Base-by-base conservation (phyloP, 768 basidiomycete genomes). In the Lactifluus subvellereus region DNA sequence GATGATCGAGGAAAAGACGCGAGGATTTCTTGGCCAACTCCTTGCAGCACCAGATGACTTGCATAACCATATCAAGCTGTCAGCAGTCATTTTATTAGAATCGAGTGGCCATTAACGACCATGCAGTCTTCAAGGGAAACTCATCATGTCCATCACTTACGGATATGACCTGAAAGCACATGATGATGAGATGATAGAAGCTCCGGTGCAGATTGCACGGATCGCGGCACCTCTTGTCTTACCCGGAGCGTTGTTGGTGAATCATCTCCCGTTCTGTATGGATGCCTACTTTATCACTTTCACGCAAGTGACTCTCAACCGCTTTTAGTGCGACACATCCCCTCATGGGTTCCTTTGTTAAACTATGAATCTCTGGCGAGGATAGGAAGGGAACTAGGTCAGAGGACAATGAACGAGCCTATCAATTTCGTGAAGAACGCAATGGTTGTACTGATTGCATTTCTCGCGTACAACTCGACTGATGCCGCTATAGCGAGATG, bases 211-310 rank as follows among this genome's bases (percentile, higher is more conserved):
- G 13, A 16, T 2, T 6, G 0, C 7, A 1, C 18, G 53, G 16
- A 1, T 61, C 1, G 1, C 38, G n/a, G 10, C 42, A 7, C 33
- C 0, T 2, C 8, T 53, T 7, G 1, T 40, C 13, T 4, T 59
- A 6, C 66, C 66, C n/a, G 61, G 60, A 5, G 40, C 60, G 9
- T 18, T 40, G 9, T 11, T 65, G 4, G 54, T 57, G 2, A 62
- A 66, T 33, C 22, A 51, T 16, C 18, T 66, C 35, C 65, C 61
- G 33, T 53, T 66, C 33, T n/a, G 65, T 66, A 9, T 8, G 60
- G 4, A 9, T 20, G 2, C 6, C 16, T 16, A 35, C 14, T 27
- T 20, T 1, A 14, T 5, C 2, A 5, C 20, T 9, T 14, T 5
- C 6, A n/a, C 16, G 2, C 6, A 6, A 2, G 42, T 45, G 4